Evolutionary conservation across 139 green algal genomes (phyloP), one percentile per base, ranked within the genome.

Genomic region (Coccomyxa sp.): DNA sequence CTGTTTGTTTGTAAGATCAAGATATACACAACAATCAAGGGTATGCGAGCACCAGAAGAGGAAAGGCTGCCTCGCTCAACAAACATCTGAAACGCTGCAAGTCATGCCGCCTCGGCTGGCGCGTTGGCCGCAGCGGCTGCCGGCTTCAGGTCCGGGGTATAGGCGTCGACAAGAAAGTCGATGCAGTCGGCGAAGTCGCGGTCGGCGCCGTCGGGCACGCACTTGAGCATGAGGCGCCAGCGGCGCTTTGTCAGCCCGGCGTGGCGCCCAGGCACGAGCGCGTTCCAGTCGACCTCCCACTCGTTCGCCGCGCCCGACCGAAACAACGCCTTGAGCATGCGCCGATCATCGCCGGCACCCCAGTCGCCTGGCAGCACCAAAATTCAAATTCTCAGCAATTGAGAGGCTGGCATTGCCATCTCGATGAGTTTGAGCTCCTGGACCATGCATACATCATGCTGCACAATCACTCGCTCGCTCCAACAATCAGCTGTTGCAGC

Each of bases 331-430:
- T 79, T 75, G 82, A 95, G 83, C 86, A 96, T 80, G 31, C 85
- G 82, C 28, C 81, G 83, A 89, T 96, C 93, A 68, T 96, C 92
- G 0, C 89, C 90, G 0, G 57, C 51, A n/a, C 89, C 91, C 93
- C 93, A 96, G 51, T 92, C 86, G 4, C 93, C 93, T 87, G 79
- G 51, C 58, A 76, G 10, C 79, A 82, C 12, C n/a, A 51, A 60
- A 27, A 57, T 10, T 12, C 18, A 28, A 51, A 51, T 51, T 51
- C 38, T 51, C 38, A 51, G 3, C 7, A 51, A 51, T 51, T 7
- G 7, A 3, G 38, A 51, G 38, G 38, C 38, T 51, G 38, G 3
- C n/a, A n/a, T 75, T 75, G 67, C 7, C 21, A 27, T 4, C 67
- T 7, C 4, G 67, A 3, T 25, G 67, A 3, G 1, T 27, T 25